Conservation (phyloP, 2,329 filamentous ascomycete genomes). For the Apiospora saccharicola region DNA sequence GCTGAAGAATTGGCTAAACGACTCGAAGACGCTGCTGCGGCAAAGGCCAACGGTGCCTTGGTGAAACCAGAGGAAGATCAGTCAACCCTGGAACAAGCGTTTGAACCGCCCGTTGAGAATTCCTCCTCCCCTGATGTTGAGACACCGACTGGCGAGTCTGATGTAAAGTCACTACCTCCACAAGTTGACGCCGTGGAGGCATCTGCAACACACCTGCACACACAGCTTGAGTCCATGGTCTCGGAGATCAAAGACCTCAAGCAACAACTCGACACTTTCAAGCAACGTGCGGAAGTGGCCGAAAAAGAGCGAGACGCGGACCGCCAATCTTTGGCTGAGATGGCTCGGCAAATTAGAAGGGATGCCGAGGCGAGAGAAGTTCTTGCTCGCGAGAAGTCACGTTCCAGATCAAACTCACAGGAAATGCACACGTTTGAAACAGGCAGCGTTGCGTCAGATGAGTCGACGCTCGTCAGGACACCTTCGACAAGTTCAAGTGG, state of each 20-base stretch:
- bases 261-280: constrained; percentile 80
- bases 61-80: constrained; percentile 45
- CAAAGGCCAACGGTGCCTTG: constrained; percentile 48
- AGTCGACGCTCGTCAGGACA: constrained; percentile 31
- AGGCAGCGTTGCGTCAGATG: constrained; percentile 31
- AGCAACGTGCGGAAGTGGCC: constrained; percentile 78
- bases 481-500: constrained; percentile 37
- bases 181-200: constrained; percentile 46
- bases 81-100: constrained; percentile 53
- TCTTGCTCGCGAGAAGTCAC: constrained; percentile 49
- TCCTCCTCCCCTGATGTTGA: constrained; percentile 33
- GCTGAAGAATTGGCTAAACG: constrained; percentile 84
- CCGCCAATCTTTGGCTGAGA: constrained; percentile 80
- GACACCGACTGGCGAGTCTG: constrained; percentile 31
- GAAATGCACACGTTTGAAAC: constrained; percentile 36
- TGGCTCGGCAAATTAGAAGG: constrained; percentile 82
- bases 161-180: constrained; percentile 32
- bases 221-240: constrained; percentile 78
- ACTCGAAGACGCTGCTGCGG: constrained; percentile 64
- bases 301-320: constrained; percentile 78
- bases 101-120: constrained; percentile 52
- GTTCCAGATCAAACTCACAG: constrained; percentile 46
- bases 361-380: constrained; percentile 65
- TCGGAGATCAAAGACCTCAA: constrained; percentile 83
- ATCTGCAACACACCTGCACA: constrained; percentile 62